A percentile compares a stretch with the other conserved stretches of the same genome.
phyloP scores from a whole-genome alignment of 164 flowering plant species.

The Macadamia tetraphylla region DNA sequence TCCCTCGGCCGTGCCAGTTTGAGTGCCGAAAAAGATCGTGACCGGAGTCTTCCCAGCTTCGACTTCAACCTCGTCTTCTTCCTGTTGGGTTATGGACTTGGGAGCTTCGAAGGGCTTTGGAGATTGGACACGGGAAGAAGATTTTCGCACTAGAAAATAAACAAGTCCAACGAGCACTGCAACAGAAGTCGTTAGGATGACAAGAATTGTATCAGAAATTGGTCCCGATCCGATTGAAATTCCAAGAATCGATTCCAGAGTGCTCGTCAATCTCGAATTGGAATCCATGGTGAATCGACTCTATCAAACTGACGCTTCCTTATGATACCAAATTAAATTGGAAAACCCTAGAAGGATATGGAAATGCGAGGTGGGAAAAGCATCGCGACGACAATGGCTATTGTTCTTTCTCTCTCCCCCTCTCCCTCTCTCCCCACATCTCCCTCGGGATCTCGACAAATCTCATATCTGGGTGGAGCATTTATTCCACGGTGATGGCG shows the following conservation, averaged over 20 bases:
- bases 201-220: too few relatives aligned
- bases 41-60: conserved; percentile 51
- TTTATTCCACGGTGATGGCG: too few relatives aligned
- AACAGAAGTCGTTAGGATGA: conserved; percentile 43
- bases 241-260: background rate
- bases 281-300: background rate
- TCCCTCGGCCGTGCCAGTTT: conserved; percentile 92
- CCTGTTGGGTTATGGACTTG: conserved; percentile 19
- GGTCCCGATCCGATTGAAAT: background rate
- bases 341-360: too few relatives aligned
- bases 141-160: conserved; percentile 42
- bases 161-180: conserved; percentile 42
- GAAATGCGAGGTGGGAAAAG: too few relatives aligned
- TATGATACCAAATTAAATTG: too few relatives aligned
- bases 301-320: too few relatives aligned
- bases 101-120: conserved; percentile 30
- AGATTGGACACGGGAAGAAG: conserved; percentile 26
- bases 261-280: background rate
- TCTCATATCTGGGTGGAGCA: too few relatives aligned
- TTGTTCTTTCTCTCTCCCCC: too few relatives aligned
- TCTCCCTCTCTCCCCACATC: too few relatives aligned
- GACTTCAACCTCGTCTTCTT: conserved; percentile 34
- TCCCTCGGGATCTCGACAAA: too few relatives aligned
- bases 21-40: conserved; percentile 69
- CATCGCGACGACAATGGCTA: too few relatives aligned